Evolutionary conservation across 2,329 filamentous ascomycete genomes (phyloP).

Genomic region (Rugonectria rugulosa): DNA sequence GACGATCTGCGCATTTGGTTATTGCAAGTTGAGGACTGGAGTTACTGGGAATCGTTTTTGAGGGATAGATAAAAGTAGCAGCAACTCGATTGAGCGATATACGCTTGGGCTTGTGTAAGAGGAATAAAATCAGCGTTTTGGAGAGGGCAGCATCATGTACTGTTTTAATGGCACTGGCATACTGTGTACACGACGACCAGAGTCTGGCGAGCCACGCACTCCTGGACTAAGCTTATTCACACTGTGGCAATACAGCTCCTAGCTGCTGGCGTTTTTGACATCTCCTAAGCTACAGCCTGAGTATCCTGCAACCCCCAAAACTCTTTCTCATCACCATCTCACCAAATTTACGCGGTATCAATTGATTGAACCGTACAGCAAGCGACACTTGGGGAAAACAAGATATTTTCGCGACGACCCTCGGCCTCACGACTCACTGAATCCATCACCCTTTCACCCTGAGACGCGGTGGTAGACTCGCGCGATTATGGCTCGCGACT

Average conservation of each 20-base stretch:
- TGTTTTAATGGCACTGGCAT: conserved; percentile 11
- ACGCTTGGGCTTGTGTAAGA: conserved; percentile 10
- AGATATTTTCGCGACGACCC: neutral
- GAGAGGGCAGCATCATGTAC: conserved; percentile 28
- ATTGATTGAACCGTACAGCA: neutral
- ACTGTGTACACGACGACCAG: conserved; percentile 25
- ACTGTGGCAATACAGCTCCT: conserved; percentile 35
- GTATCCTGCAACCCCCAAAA: conserved; percentile 15
- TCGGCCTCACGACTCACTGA: neutral
- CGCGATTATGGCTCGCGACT: conserved; percentile 47
- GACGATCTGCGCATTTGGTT: conserved; percentile 25
- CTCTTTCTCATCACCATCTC: conserved; percentile 19
- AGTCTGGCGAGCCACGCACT: conserved; percentile 25
- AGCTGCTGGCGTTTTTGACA: conserved; percentile 38
- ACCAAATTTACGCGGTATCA: conserved; percentile 1
- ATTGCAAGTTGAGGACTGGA: conserved; percentile 31
- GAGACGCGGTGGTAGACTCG: conserved; percentile 34
- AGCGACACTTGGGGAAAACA: neutral
- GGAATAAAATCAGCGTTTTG: conserved; percentile 12
- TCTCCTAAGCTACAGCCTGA: conserved; percentile 17
- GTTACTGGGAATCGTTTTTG: conserved; percentile 35
- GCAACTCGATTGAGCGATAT: conserved; percentile 18
- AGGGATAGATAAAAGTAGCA: conserved; percentile 34
- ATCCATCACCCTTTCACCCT: conserved; percentile 13
- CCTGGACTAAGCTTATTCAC: conserved; percentile 11